Evolutionary conservation across 441 rosid species (phyloP), one percentile per base, ranked within the genome.

Genomic region (Croton laevigatus): DNA sequence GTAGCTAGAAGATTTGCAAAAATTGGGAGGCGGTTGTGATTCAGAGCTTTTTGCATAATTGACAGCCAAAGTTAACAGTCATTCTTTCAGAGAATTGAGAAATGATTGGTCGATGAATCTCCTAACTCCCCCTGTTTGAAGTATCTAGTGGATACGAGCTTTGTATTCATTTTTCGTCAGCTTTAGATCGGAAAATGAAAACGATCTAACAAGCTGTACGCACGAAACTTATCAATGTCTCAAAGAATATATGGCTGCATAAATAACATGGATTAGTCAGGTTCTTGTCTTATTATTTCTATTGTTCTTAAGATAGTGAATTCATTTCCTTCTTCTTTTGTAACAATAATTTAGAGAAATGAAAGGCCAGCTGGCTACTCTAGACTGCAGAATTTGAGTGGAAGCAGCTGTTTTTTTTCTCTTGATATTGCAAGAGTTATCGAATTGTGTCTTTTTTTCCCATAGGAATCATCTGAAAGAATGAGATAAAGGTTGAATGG

Each of bases 1-100:
- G 89, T 89, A 51, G 94, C 93, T 27, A 81, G 97, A 74, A 86
- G 89, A 78, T 89, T 92, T 76, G 89, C 91, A 16, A 88, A 85
- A 57, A 80, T 82, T 65, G 89, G 96, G 46, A 89, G 83, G 79
- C 86, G 94, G 83, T 78, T 88, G 79, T 88, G 82, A 86, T 48
- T 3, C 16, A 0, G 23, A 10, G 14, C 10, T n/a, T 22, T 69
- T 53, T 37, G 19, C 71, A 34, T 64, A 59, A 32, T 59, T 61
- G 49, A 48, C 74, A 37, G 65, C 54, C 17, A 45, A 63, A 27
- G 58, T 36, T 45, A 53, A 37, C 54, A 34, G 70, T 2, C 32
- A 40, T 45, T 11, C 51, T 53, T 40, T 58, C 48, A 34, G 63
- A 46, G 67, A 71, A 65, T 61, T 23, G 69, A 74, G 77, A 72